Evolutionary conservation across 1,284 basidiomycete species (phyloP).

Genomic region (Polyporus tsugae): DNA sequence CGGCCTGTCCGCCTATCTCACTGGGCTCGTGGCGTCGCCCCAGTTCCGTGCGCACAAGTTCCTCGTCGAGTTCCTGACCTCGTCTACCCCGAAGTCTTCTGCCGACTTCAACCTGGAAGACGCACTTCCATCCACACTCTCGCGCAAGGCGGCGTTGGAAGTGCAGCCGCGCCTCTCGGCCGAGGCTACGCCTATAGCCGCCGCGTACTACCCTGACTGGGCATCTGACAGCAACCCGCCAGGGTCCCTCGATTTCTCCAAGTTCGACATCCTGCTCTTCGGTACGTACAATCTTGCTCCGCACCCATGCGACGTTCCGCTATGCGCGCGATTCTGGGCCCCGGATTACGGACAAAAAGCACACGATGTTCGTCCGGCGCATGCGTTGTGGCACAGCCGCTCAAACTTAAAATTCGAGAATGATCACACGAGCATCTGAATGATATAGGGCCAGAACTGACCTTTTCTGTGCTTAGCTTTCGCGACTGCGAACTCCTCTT

Average conservation of each 20-base stretch:
- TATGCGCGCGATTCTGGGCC: not conserved
- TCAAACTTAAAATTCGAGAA: constrained; percentile 7
- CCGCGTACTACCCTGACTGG: constrained; percentile 80
- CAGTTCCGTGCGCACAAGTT: constrained; percentile 44
- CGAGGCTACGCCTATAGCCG: constrained; percentile 41
- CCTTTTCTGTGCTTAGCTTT: constrained; percentile 58
- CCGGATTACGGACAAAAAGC: not conserved
- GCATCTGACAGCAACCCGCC: constrained; percentile 63
- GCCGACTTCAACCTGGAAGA: constrained; percentile 50
- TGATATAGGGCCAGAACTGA: constrained; percentile 18
- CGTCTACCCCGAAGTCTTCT: constrained; percentile 33
- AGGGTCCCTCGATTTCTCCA: constrained; percentile 70
- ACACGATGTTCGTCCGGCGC: not conserved
- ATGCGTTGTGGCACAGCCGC: constrained; percentile 2
- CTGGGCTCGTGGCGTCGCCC: constrained; percentile 45
- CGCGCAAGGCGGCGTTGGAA: constrained; percentile 49
- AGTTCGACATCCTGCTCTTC: constrained; percentile 79
- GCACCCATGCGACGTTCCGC: not conserved
- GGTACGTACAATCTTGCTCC: constrained; percentile 40
- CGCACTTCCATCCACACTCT: constrained; percentile 54
- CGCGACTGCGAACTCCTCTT: constrained; percentile 69
- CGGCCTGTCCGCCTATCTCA: constrained; percentile 54
- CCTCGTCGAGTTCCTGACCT: constrained; percentile 50
- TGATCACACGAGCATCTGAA: not conserved
- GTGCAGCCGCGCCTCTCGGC: constrained; percentile 29